Base-by-base conservation (phyloP, 208 protist genomes). In the Phytomonas serpens region DNA sequence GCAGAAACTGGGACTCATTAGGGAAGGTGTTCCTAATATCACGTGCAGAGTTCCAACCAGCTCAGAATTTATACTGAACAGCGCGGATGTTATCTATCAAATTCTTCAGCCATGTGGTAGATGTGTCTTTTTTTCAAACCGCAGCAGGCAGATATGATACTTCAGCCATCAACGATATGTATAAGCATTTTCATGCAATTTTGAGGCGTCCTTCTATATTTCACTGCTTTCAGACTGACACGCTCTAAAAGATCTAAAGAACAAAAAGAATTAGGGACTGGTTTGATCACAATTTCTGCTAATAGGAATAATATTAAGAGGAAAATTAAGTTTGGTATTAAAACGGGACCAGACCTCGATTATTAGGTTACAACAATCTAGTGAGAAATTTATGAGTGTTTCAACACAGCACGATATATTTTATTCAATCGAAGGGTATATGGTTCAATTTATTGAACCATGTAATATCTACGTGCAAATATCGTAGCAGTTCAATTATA, bases 91-190 rank as follows among this genome's bases (percentile, higher is more conserved):
- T 30, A 64, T 86, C 37, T 95, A 86, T 81, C 88, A 90, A 75
- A 69, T 77, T 23, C 72, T 72, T 68, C 90, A 97, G 77, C 87
- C 87, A 3, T 90, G 89, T 40, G 88, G 90, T 63, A 81, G 89
- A 27, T 27, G 47, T 27, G 78, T 77, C 80, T 69, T 80, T 92
- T 61, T 76, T 95, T 4, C 82, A 93, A 69, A 71, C 80, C 66
- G 93, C 87, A 61, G 76, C 91, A 64, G 91, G 87, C 66, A 93
- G 88, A 66, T 89, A 94, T 72, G 84, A 85, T 2, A 93, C 86
- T 16, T 71, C 74, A 31, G 88, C 80, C 37, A 27, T 57, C 47
- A 27, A 57, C 19, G 23, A 19, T 19, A 6, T 57, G 7, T 57
- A 1, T 9, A 27, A 27, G 23, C 11, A 57, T 57, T 57, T 27